Base-by-base conservation (phyloP, 352 stramenopile species). In the Phytopythium litorale region DNA sequence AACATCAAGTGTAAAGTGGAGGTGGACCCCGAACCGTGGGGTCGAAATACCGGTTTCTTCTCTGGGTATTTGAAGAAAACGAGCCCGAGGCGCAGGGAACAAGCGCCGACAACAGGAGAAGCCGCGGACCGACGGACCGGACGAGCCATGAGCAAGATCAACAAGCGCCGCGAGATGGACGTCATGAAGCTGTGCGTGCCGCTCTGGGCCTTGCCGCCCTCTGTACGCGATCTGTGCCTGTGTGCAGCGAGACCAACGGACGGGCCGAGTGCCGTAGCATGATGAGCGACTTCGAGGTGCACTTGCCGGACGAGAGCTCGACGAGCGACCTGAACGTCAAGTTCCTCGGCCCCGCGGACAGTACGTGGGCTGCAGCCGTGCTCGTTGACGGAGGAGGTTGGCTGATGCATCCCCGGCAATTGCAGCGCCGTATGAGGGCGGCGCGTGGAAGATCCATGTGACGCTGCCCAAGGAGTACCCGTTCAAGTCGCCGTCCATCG, bases 401-500 rank as follows among this genome's bases (percentile, higher is more conserved):
- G 30, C 12, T 18, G 16, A 54, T 23, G 21, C 45, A 25, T 23
- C 16, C 13, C 23, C 53, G 56, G 13, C 48, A 7, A n/a, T 58
- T 38, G 52, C 37, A 96, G 87, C 91, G 61, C 89, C 87, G 51
- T 98, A 98, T 60, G 84, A 97, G 85, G 90, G 91, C 50, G 92
- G 92, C 5, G 75, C 87, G 42, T 98, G 92, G 92, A 97, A 97
- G 73, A 91, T 98, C 45, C 91, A 97, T 62, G 92, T 98, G 56
- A 93, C 87, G 56, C 66, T 98, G 43, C 92, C 91, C 2, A 95
- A 91, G 42, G 92, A 98, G 43, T 98, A 98, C 60, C 92, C 92
- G 40, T 98, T 97, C 79, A 97, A 97, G 69, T 97, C 87, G 32
- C 92, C 92, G 0, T 98, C 91, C 21, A 98, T 98, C 42, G 92